Evolutionary conservation across 2,329 filamentous ascomycete species (phyloP), one percentile per base, ranked within the genome.

Genomic region (Sphaceloma murrayae): DNA sequence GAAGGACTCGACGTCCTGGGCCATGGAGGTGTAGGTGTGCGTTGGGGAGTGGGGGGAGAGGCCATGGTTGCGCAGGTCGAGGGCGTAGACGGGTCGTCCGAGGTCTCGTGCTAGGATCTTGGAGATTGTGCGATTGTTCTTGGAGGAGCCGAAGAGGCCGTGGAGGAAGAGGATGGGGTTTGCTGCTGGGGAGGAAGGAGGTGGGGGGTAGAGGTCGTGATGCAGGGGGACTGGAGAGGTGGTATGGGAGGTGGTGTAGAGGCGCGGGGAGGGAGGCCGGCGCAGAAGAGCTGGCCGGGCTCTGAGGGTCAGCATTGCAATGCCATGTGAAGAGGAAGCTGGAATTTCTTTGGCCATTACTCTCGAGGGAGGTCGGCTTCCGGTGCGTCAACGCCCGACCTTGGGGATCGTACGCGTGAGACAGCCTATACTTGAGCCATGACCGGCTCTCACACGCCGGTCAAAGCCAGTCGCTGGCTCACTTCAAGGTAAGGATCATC

Each of bases 21-120:
- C 85, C 75, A 96, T 87, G 33, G 77, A 73, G 1, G 65, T 62
- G 62, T 96, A 96, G 65, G 89, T 81, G 62, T 96, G 91, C 1
- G 69, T 69, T 1, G 70, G 66, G 42, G 78, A 62, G 63, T 95
- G 88, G 1, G 86, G 84, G 1, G 86, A 94, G 29, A 93, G 82
- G 56, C 89, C 89, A 67, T 96, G 89, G 59, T 96, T 96, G 53
- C 89, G 78, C 13, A 94, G 74, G 61, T 96, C 89, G 59, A 96
- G 63, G 8, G 84, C 81, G 63, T 89, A 96, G 43, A 96, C 76
- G 47, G 81, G 78, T 46, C 86, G 75, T 46, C 80, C 78, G 49
- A 95, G 67, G 57, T 94, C 84, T 57, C 84, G 78, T 30, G 87
- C 84, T 40, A 96, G 68, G 27, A 77, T 79, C 67, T 87, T 93